These are phyloP conservation scores for Tillandsia leiboldiana DNA, from an alignment of 176 grass and related monocot genomes.

Conservation along the genomic window DNA sequence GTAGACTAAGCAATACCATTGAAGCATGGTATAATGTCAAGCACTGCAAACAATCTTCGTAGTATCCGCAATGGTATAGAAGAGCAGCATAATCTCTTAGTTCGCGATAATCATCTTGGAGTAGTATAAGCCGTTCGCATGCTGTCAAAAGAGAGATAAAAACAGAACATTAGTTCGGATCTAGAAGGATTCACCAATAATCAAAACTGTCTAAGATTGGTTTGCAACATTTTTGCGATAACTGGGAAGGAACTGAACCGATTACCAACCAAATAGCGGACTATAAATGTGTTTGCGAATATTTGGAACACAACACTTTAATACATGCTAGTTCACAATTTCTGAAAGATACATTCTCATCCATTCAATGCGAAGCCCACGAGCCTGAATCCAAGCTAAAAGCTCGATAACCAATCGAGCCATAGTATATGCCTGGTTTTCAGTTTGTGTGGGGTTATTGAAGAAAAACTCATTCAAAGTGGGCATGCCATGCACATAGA, in stretches of 20 bases:
- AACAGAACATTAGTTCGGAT: background rate
- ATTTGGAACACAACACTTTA: background rate
- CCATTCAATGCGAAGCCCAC: background rate
- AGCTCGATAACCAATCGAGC: too few species aligned
- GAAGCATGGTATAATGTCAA: conserved; percentile 41
- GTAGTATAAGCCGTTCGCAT: conserved; percentile 66
- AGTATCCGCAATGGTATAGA: conserved; percentile 82
- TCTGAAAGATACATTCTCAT: too few species aligned
- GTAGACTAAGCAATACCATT: conserved; percentile 1
- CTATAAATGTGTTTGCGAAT: background rate
- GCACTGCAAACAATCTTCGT: conserved; percentile 63
- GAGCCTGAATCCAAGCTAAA: background rate
- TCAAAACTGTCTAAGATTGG: too few species aligned
- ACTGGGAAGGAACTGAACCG: too few species aligned
- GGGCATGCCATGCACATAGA: too few species aligned
- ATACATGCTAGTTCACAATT: background rate
- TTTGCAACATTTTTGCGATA: too few species aligned
- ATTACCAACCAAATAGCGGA: too few species aligned
- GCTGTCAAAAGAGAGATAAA: conserved; percentile 31
- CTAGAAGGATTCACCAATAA: too few species aligned
- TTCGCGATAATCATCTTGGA: conserved; percentile 31
- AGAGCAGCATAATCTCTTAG: conserved; percentile 78
- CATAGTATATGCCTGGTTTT: too few species aligned
- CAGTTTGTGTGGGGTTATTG: too few species aligned
- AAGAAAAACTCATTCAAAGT: too few species aligned